Evolutionary conservation across 2,329 filamentous ascomycete species (phyloP).

Genomic region (Scedosporium apiospermum): DNA sequence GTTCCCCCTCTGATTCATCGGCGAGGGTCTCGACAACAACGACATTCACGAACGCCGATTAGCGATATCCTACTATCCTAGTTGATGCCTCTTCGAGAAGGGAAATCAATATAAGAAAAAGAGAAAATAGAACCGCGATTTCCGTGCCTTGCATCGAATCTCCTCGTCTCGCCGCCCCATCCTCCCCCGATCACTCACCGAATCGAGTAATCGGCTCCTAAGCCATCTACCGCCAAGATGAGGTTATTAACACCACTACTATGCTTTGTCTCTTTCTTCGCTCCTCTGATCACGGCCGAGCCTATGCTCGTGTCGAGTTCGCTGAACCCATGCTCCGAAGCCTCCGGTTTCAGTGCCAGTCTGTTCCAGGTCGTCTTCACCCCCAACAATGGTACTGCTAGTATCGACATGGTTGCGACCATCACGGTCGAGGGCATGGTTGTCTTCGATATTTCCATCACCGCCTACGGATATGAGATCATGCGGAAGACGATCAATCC

Average conservation of each 20-base stretch:
- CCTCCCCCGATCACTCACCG: not conserved
- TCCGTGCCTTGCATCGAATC: not conserved
- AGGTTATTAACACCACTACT: slow-evolving; percentile 35
- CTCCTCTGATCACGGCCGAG: slow-evolving; percentile 41
- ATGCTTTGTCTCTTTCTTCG: slow-evolving; percentile 34
- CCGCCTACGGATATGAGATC: slow-evolving; percentile 74
- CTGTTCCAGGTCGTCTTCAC: slow-evolving; percentile 80
- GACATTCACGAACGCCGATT: not conserved
- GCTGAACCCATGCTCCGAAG: slow-evolving; percentile 73
- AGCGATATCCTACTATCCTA: not conserved
- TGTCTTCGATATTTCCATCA: slow-evolving; percentile 63
- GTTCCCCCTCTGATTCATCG: not conserved
- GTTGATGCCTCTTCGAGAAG: not conserved
- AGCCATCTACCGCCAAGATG: slow-evolving; percentile 26
- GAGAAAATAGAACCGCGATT: not conserved
- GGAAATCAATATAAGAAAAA: not conserved
- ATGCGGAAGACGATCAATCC: slow-evolving; percentile 63
- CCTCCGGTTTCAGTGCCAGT: slow-evolving; percentile 78
- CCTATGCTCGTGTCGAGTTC: slow-evolving; percentile 72
- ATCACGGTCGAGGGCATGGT: slow-evolving; percentile 78
- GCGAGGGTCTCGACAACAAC: not conserved
- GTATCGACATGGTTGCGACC: slow-evolving; percentile 68
- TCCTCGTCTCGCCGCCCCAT: not conserved
- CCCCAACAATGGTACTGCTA: slow-evolving; percentile 62
- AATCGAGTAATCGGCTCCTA: not conserved